Percentiles rank a stretch among this genome's conserved stretches.
phyloP scores from a whole-genome alignment of 106 monocot genomes.

The Xerophyta viscosa region DNA sequence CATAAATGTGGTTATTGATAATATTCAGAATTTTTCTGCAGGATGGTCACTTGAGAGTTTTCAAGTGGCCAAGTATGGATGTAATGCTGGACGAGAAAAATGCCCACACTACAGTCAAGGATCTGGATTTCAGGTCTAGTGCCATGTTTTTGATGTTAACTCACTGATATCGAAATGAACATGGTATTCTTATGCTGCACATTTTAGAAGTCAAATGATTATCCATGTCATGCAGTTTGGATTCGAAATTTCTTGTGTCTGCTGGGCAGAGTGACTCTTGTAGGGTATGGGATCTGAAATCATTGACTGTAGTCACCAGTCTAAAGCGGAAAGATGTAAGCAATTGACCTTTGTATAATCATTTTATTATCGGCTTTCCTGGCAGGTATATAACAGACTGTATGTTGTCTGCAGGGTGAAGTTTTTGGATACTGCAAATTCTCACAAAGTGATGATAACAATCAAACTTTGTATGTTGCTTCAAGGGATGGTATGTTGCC shows the following conservation, averaged over 20 bases:
- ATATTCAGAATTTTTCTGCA: slow-evolving; percentile 9
- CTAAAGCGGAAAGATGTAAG: slow-evolving; percentile 58
- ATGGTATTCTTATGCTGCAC: background rate
- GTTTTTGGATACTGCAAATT: slow-evolving; percentile 77
- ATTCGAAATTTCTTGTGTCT: slow-evolving; percentile 70
- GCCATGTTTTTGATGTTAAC: too few relatives aligned
- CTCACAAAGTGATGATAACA: slow-evolving; percentile 27
- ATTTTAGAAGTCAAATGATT: background rate
- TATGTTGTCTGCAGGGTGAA: slow-evolving; percentile 57
- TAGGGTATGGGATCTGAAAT: slow-evolving; percentile 67
- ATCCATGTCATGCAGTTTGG: slow-evolving; percentile 33
- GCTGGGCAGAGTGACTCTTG: slow-evolving; percentile 52
- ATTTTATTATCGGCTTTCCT: background rate
- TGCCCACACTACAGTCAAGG: slow-evolving; percentile 56
- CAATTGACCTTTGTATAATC: background rate
- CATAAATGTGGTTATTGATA: background rate
- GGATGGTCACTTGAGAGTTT: slow-evolving; percentile 86
- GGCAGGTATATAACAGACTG: background rate
- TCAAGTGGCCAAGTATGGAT: slow-evolving; percentile 90
- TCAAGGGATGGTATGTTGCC: slow-evolving; percentile 54
- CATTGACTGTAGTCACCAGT: slow-evolving; percentile 35
- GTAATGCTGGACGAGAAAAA: slow-evolving; percentile 45
- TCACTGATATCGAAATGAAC: too few relatives aligned
- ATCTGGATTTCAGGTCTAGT: slow-evolving; percentile 72
- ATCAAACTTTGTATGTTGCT: slow-evolving; percentile 36